Evolutionary conservation across 257 asterid genomes (phyloP).

Genomic region (Nemophila menziesii): DNA sequence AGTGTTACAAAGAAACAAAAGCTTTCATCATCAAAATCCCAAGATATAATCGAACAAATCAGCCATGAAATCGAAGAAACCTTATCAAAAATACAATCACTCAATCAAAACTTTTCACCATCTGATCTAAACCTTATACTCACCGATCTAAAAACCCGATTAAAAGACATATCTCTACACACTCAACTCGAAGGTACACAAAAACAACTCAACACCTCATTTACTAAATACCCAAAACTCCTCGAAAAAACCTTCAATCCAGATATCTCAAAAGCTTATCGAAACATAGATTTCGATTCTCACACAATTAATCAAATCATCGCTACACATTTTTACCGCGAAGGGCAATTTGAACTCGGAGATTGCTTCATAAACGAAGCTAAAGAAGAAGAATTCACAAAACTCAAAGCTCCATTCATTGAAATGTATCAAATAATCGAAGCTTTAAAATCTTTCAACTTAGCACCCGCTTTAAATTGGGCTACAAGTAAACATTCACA

Average conservation of each 20-base stretch:
- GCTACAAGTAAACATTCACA: slow-evolving; percentile 6
- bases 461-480: slow-evolving; percentile 10
- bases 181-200: slow-evolving; percentile 9
- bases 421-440: slow-evolving; percentile 12
- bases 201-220: slow-evolving; percentile 5
- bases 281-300: slow-evolving; percentile 7
- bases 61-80: slow-evolving; percentile 8
- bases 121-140: not conserved
- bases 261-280: slow-evolving; percentile 11
- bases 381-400: slow-evolving; percentile 2
- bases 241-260: slow-evolving; percentile 9
- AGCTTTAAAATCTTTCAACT: slow-evolving; percentile 8
- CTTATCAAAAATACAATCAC: slow-evolving; percentile 2
- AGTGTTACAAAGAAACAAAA: slow-evolving; percentile 8
- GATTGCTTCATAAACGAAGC: slow-evolving; percentile 6
- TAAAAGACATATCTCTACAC: slow-evolving; percentile 5
- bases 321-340: slow-evolving; percentile 9
- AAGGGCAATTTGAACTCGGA: slow-evolving; percentile 8
- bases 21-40: slow-evolving; percentile 8
- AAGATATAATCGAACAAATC: slow-evolving; percentile 6
- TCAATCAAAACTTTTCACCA: not conserved
- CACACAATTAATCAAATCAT: slow-evolving; percentile 7
- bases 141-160: not conserved
- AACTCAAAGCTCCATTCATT: slow-evolving; percentile 2
- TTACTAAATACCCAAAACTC: slow-evolving; percentile 6